phyloP scores from a whole-genome alignment of 768 basidiomycete genomes.

The Suillus spraguei region DNA sequence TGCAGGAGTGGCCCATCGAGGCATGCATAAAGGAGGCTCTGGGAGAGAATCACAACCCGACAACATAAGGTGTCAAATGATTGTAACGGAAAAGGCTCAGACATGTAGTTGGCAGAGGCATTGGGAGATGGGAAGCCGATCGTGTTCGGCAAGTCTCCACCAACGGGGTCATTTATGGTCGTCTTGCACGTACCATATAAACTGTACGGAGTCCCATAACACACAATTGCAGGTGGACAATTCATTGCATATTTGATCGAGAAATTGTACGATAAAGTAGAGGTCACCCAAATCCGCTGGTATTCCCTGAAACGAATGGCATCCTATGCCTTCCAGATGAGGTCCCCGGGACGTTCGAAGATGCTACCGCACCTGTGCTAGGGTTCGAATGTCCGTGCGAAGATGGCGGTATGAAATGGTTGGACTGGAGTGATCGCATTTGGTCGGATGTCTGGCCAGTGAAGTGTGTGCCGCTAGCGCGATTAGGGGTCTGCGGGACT shows the following conservation, averaged over 20 bases:
- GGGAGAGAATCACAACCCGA: no score
- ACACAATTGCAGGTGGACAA: not conserved
- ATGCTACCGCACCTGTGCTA: constrained; percentile 11
- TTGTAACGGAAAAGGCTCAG: no score
- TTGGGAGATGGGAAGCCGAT: no score
- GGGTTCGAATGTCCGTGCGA: constrained; percentile 27
- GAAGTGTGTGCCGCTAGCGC: constrained; percentile 14
- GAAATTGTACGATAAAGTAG: constrained; percentile 12
- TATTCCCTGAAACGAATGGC: constrained; percentile 49
- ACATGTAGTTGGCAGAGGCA: no score
- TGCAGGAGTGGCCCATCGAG: no score
- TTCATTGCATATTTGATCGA: not conserved
- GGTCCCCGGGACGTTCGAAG: constrained; percentile 5
- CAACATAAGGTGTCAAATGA: no score
- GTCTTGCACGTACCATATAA: not conserved
- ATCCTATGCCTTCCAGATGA: constrained; percentile 48
- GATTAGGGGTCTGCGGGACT: constrained; percentile 29
- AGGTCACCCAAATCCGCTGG: constrained; percentile 34
- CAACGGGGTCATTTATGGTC: not conserved
- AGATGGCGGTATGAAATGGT: constrained; percentile 34
- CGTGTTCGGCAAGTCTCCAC: no score
- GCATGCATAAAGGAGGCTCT: no score
- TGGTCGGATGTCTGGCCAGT: constrained; percentile 1
- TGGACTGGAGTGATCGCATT: constrained; percentile 22
- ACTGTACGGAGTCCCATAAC: not conserved